Evolutionary conservation across 176 grass and related monocot genomes (phyloP).

Genomic region (Puccinellia tenuiflora): DNA sequence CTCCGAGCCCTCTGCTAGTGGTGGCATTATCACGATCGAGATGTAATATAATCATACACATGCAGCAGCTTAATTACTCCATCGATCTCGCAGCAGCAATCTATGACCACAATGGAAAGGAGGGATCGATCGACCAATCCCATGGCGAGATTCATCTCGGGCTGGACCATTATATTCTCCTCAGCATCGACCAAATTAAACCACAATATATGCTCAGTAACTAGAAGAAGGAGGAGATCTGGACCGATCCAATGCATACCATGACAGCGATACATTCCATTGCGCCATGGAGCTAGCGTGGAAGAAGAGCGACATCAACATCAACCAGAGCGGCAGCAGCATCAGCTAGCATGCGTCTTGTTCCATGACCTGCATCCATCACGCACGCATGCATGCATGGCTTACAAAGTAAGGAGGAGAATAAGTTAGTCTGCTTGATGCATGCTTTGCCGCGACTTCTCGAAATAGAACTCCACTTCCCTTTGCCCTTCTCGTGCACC

Average conservation of each 20-base stretch:
- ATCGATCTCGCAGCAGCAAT: conserved; percentile 28
- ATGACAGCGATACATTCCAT: conserved; percentile 13
- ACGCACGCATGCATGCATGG: background rate
- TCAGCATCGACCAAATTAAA: background rate
- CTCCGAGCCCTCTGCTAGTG: conserved; percentile 1
- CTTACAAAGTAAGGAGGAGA: background rate
- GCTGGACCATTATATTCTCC: background rate
- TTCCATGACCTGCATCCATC: background rate
- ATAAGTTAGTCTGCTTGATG: background rate
- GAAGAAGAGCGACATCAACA: background rate
- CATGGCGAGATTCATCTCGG: background rate
- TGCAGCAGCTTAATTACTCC: background rate
- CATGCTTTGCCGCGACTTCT: background rate
- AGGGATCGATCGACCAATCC: background rate
- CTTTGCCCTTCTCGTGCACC: background rate
- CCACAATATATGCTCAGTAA: background rate
- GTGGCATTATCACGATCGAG: conserved; percentile 34
- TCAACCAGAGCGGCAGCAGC: background rate
- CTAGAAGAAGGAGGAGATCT: background rate
- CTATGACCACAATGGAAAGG: conserved; percentile 23
- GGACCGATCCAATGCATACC: conserved; percentile 3
- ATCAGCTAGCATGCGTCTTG: background rate
- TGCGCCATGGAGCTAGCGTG: background rate
- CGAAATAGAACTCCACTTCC: background rate
- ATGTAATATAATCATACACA: conserved; percentile 11